A percentile compares a stretch with the other conserved stretches of the same genome.
Conservation (phyloP, 805 yeast genomes). For the Vanderwaltozyma verrucispora region DNA sequence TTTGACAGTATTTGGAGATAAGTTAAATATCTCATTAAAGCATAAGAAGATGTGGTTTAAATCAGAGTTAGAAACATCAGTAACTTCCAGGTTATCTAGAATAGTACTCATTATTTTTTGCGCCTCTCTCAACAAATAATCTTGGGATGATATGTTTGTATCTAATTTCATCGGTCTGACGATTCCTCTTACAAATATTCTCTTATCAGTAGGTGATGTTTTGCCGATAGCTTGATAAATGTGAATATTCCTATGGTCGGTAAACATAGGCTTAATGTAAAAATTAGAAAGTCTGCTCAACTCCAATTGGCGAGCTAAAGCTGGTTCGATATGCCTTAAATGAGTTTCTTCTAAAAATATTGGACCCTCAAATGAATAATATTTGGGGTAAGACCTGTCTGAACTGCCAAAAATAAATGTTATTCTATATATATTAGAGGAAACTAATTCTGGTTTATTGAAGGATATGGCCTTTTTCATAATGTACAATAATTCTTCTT, state of each 20-base stretch:
- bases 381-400: slow-evolving; percentile 85
- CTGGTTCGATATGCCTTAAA: slow-evolving; percentile 96
- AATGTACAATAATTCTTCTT: too few species aligned
- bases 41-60: slow-evolving; percentile 94
- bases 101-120: slow-evolving; percentile 93
- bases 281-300: slow-evolving; percentile 88
- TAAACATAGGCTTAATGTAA: slow-evolving; percentile 86
- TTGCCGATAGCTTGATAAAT: slow-evolving; percentile 95
- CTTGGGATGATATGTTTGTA: slow-evolving; percentile 85
- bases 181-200: slow-evolving; percentile 95
- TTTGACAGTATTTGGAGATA: slow-evolving; percentile 90
- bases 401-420: slow-evolving; percentile 80
- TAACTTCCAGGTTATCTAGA: slow-evolving; percentile 86
- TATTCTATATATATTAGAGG: slow-evolving; percentile 77
- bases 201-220: slow-evolving; percentile 83
- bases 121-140: slow-evolving; percentile 91
- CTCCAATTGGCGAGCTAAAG: slow-evolving; percentile 94
- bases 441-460: slow-evolving; percentile 55
- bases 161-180: slow-evolving; percentile 91
- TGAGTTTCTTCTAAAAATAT: slow-evolving; percentile 77
- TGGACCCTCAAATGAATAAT: slow-evolving; percentile 91
- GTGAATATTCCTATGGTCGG: slow-evolving; percentile 95
- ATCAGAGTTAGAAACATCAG: slow-evolving; percentile 90
- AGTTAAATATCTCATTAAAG: slow-evolving; percentile 90
- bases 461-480: too few species aligned